Conservation (phyloP, 108 stramenopile species). For the Nitzschia sp. region DNA sequence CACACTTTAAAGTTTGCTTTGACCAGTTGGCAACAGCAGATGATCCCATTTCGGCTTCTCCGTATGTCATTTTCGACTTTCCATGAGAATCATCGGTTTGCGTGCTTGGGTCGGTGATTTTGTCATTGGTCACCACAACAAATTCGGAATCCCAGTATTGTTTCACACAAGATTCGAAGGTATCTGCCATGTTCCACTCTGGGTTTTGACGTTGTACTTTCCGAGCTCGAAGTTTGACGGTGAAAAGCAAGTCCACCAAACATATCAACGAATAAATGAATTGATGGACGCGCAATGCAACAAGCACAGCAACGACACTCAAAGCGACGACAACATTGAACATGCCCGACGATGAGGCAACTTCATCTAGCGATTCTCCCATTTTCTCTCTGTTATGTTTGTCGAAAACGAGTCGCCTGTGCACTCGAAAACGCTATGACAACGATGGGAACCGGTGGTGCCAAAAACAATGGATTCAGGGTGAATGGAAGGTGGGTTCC, state of each 20-base stretch:
- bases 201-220: constrained; percentile 10
- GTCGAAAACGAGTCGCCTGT: too few species aligned
- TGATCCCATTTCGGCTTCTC: constrained; percentile 23
- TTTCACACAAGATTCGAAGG: constrained; percentile 14
- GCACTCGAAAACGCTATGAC: too few species aligned
- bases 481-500: too few species aligned
- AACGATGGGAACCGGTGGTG: too few species aligned
- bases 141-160: constrained; percentile 13
- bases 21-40: constrained; percentile 21
- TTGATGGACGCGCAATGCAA: neutral
- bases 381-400: too few species aligned
- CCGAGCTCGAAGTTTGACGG: constrained; percentile 16
- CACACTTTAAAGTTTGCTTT: neutral
- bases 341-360: too few species aligned
- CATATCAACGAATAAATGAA: neutral
- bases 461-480: too few species aligned
- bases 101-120: neutral
- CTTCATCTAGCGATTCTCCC: too few species aligned
- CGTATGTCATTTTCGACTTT: constrained; percentile 20
- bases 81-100: neutral
- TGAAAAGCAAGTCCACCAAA: constrained; percentile 19
- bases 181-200: constrained; percentile 27
- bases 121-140: constrained; percentile 7
- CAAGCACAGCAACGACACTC: too few species aligned
- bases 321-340: too few species aligned